Conservation (phyloP, 2,329 filamentous ascomycete species). For the Plenodomus lindquistii region DNA sequence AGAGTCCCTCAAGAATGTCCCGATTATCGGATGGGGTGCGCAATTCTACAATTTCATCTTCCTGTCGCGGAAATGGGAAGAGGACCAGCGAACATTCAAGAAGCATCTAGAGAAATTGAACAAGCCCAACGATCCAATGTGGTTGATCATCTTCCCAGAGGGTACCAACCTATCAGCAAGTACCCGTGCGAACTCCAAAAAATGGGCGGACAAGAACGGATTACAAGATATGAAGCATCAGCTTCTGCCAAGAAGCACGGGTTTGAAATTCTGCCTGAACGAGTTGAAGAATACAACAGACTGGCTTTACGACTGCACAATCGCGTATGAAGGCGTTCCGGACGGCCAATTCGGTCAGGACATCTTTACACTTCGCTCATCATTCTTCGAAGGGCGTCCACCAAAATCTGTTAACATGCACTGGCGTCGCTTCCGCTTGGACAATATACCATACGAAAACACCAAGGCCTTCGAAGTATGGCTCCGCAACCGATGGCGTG, state of each 20-base stretch:
- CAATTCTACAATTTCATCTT: conserved; percentile 91
- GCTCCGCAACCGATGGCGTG: conserved; percentile 84
- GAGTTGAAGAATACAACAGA: conserved; percentile 75
- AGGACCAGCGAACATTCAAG: conserved; percentile 75
- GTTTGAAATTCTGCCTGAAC: conserved; percentile 76
- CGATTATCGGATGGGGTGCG: conserved; percentile 78
- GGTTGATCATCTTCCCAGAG: conserved; percentile 85
- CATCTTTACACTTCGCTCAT: conserved; percentile 82
- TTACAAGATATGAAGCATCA: conserved; percentile 73
- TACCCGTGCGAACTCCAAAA: conserved; percentile 69
- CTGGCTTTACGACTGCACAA: conserved; percentile 89
- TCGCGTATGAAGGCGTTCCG: conserved; percentile 91
- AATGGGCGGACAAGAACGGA: conserved; percentile 77
- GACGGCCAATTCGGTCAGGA: conserved; percentile 78
- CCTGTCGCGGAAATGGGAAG: conserved; percentile 85
- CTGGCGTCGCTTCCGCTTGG: conserved; percentile 83
- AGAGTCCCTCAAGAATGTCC: conserved; percentile 80
- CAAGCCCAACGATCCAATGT: conserved; percentile 77
- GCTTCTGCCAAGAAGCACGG: conserved; percentile 78
- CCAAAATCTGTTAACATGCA: conserved; percentile 97
- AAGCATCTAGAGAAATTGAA: conserved; percentile 74
- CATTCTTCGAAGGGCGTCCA: conserved; percentile 84
- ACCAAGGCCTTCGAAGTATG: conserved; percentile 78
- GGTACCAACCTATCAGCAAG: conserved; percentile 79
- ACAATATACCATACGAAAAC: conserved; percentile 78